Evolutionary conservation across 331 rosid genomes (phyloP), one percentile per base, ranked within the genome.

Genomic region (Malus hybrid): DNA sequence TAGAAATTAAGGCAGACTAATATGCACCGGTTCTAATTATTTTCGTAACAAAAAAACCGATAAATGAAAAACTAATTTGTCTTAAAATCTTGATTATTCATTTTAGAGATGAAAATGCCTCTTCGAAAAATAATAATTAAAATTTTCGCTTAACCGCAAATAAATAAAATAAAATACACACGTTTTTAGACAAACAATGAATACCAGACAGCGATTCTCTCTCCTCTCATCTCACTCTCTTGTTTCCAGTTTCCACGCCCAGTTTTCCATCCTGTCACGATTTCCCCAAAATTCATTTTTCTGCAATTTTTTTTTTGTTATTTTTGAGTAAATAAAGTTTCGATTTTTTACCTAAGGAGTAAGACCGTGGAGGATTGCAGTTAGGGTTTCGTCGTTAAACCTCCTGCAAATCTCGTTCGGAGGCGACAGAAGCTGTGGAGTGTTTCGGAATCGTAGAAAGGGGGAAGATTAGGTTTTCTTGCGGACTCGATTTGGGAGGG

Each of bases 191-290:
- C 60, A 71, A n/a, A 20, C 13, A 53, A n/a, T 7, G 8, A 71
- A 6, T 71, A 2, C 75, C 22, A 58, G 81, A 78, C 82, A 80
- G 66, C 77, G 75, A 66, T 71, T 72, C 74, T 66, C 29, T 79
- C 71, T 78, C 81, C 66, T 66, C 68, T 8, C 44, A 8, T 36
- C 44, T 39, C 12, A 2, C 34, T 12, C 46, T 3, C 64, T 39
- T 71, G 63, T 39, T 4, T 3, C 62, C 24, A 24, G 33, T 5
- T 42, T 64, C 62, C 70, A 46, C 55, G 28, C 67, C 73, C 66
- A 13, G 58, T 70, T 16, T 39, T 70, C 33, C 36, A 12, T 52
- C 11, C 22, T n/a, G 30, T 71, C 64, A 66, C 53, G 12, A 66
- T 1, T 66, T 66, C 7, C 44, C 57, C 46, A 12, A n/a, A 32